phyloP scores from a whole-genome alignment of 345 rosid genomes.

The Raphanus sativus region DNA sequence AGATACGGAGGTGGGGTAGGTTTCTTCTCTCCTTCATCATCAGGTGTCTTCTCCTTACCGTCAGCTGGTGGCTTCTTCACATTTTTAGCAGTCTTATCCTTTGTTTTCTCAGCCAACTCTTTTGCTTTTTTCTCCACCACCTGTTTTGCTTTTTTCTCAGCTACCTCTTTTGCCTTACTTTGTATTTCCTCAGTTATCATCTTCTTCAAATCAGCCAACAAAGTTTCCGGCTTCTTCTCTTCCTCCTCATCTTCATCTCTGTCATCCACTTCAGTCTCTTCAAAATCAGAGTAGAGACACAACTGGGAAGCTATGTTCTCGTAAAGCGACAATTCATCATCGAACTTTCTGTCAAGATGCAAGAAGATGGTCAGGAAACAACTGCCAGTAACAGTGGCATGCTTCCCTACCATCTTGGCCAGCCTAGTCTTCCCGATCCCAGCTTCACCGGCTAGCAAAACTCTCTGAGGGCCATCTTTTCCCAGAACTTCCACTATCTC shows the following conservation, averaged over 20 bases:
- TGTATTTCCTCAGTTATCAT: background rate
- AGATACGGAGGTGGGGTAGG: background rate
- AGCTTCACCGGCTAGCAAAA: conserved; percentile 36
- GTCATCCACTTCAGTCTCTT: conserved; percentile 39
- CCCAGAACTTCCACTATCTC: background rate
- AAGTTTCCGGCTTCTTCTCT: background rate
- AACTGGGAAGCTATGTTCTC: conserved; percentile 47
- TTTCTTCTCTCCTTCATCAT: background rate
- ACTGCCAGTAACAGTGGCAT: background rate
- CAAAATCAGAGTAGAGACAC: conserved; percentile 24
- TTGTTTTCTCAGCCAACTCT: background rate
- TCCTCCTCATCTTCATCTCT: conserved; percentile 35
- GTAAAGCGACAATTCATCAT: conserved; percentile 13
- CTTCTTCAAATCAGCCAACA: background rate
- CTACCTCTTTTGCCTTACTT: background rate
- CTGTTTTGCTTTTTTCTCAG: no score
- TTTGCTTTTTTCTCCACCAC: background rate
- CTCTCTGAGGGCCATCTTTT: background rate
- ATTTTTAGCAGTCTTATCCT: background rate
- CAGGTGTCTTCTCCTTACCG: background rate
- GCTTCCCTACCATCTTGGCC: conserved; percentile 29
- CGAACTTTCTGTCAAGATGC: conserved; percentile 30
- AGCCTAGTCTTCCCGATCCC: conserved; percentile 60
- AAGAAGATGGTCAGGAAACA: conserved; percentile 42
- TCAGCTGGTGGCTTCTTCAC: background rate